Evolutionary conservation across 352 stramenopile species (phyloP).

Genomic region (Pythium sp.): DNA sequence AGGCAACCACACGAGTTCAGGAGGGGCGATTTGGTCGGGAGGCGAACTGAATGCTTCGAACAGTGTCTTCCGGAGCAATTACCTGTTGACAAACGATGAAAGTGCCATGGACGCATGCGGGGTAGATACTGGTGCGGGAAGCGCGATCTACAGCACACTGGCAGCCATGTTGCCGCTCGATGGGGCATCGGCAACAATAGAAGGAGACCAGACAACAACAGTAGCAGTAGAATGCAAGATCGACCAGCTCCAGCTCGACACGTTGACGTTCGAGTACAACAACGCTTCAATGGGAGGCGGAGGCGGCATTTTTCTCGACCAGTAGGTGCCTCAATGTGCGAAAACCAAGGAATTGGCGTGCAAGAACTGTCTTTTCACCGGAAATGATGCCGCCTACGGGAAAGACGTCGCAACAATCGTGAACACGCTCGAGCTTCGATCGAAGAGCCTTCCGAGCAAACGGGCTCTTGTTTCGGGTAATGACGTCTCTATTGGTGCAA

Average conservation of each 20-base stretch:
- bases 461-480: slow-evolving; percentile 7
- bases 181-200: not conserved
- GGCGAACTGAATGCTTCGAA: not conserved
- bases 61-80: not conserved
- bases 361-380: slow-evolving; percentile 2
- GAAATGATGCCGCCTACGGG: slow-evolving; percentile 5
- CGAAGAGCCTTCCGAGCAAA: not conserved
- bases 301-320: slow-evolving; percentile 16
- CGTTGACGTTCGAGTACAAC: slow-evolving; percentile 12
- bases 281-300: slow-evolving; percentile 12
- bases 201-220: not conserved
- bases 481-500: not conserved
- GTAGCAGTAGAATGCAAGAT: not conserved
- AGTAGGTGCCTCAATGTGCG: slow-evolving; percentile 9
- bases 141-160: slow-evolving; percentile 8
- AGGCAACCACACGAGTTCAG: not conserved
- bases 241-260: not conserved
- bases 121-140: not conserved
- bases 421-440: slow-evolving; percentile 1
- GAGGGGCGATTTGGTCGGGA: slow-evolving; percentile 8
- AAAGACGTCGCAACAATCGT: slow-evolving; percentile 8
- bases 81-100: not conserved
- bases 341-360: not conserved
- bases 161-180: not conserved
- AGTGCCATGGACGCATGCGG: not conserved